phyloP scores from a whole-genome alignment of 2,329 filamentous ascomycete species.

The Berkeleyomyces basicola region DNA sequence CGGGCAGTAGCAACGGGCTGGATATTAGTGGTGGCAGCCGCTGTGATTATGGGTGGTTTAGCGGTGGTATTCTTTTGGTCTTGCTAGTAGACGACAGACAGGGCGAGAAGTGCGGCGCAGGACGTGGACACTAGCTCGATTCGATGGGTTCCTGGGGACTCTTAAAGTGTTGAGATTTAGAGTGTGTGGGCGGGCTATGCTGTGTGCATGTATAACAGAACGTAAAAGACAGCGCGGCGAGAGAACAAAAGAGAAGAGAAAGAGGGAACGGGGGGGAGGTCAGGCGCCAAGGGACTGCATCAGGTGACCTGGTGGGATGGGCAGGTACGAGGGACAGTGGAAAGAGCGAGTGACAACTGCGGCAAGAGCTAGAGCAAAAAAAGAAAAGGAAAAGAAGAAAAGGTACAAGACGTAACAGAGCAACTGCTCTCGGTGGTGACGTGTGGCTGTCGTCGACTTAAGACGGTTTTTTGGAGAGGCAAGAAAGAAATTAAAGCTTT shows the following conservation, averaged over 20 bases:
- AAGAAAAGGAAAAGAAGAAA: background rate
- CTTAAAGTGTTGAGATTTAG: background rate
- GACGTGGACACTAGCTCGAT: background rate
- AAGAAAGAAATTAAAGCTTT: background rate
- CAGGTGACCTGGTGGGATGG: background rate
- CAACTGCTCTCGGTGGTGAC: background rate
- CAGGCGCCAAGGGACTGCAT: background rate
- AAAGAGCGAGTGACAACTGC: background rate
- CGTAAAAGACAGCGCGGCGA: background rate
- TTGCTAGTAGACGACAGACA: background rate
- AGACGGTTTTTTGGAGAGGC: background rate
- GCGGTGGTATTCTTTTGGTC: background rate
- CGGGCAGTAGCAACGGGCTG: background rate
- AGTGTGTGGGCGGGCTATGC: background rate
- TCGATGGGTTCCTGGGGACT: background rate
- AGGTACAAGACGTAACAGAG: background rate
- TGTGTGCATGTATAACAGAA: background rate
- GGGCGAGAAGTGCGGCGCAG: constrained; percentile 11
- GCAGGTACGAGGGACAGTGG: background rate
- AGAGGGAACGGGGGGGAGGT: background rate
- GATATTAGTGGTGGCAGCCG: background rate
- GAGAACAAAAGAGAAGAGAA: background rate
- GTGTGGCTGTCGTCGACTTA: background rate
- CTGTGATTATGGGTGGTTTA: background rate
- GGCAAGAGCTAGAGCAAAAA: too few relatives aligned